Percentiles rank a stretch among this genome's conserved stretches.
Evolutionary conservation across 1,284 basidiomycete genomes (phyloP).

Genomic region (Tetrapyrgos nigripes): DNA sequence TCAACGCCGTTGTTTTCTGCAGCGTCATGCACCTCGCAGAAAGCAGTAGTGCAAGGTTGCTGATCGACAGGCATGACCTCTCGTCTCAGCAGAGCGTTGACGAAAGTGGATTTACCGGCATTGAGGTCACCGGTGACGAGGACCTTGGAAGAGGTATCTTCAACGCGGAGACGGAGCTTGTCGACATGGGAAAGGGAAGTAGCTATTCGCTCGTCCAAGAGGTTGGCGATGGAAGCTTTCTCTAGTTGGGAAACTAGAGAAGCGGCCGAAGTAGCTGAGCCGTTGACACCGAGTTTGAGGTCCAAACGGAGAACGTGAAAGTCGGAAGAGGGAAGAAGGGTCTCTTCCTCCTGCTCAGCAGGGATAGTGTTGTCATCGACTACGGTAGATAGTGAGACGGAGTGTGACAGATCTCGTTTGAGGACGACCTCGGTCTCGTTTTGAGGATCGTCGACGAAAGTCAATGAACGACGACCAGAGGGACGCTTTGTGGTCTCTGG

Average conservation of each 20-base stretch:
- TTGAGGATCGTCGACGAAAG: conserved; percentile 83
- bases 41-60: conserved; percentile 97
- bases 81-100: conserved; percentile 91
- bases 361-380: conserved; percentile 42
- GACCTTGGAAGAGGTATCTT: conserved; percentile 95
- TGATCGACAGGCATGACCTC: conserved; percentile 98
- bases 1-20: conserved; percentile 82
- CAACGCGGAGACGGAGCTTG: conserved; percentile 85
- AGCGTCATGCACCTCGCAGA: conserved; percentile 97
- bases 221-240: conserved; percentile 90
- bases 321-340: conserved; percentile 58
- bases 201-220: conserved; percentile 89
- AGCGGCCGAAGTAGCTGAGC: conserved; percentile 73
- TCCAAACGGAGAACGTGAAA: conserved; percentile 92
- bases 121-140: conserved; percentile 99
- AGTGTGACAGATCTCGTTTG: conserved; percentile 56
- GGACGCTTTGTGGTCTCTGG: conserved; percentile 41
- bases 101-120: conserved; percentile 98
- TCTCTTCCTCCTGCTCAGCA: conserved; percentile 34
- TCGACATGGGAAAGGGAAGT: conserved; percentile 83
- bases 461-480: conserved; percentile 68
- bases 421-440: conserved; percentile 73
- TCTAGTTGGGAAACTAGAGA: conserved; percentile 92
- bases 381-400: conserved; percentile 62
- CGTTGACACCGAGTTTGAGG: conserved; percentile 86